Percentiles rank a stretch among this genome's conserved stretches.
phyloP scores from a whole-genome alignment of 257 asterid species.

The Parsonsia alboflavescens region DNA sequence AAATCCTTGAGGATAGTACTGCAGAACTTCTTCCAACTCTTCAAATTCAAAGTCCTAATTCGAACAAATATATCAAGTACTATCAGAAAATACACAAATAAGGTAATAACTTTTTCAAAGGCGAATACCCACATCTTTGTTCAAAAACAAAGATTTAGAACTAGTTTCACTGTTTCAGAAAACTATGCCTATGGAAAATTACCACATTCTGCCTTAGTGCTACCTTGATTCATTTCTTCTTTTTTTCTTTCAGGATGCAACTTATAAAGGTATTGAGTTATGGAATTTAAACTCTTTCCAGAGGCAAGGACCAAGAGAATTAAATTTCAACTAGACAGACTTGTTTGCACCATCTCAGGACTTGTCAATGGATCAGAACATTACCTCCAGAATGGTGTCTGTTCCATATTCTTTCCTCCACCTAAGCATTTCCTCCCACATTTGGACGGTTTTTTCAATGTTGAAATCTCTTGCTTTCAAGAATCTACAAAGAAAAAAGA shows the following conservation, averaged over 20 bases:
- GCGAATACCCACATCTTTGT: neutral
- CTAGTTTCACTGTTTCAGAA: neutral
- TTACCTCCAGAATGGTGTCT: constrained; percentile 88
- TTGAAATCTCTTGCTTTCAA: constrained; percentile 81
- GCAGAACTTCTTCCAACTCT: constrained; percentile 85
- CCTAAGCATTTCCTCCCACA: constrained; percentile 96
- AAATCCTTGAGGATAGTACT: constrained; percentile 93
- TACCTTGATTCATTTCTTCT: neutral
- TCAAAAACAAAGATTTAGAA: neutral
- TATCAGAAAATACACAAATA: neutral
- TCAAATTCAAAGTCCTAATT: constrained; percentile 71
- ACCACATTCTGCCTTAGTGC: neutral
- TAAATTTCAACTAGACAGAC: neutral
- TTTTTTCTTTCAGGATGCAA: neutral
- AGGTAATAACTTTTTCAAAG: neutral
- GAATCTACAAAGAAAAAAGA: constrained; percentile 42
- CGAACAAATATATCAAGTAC: neutral
- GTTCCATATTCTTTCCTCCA: constrained; percentile 88
- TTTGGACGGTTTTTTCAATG: constrained; percentile 56
- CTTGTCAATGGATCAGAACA: constrained; percentile 10
- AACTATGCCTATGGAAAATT: neutral
- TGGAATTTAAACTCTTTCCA: neutral
- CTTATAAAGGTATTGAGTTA: neutral
- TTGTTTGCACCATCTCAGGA: neutral
- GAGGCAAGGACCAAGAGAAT: neutral